Conservation (phyloP, 306 rosid species). For the Acacia acuminata region DNA sequence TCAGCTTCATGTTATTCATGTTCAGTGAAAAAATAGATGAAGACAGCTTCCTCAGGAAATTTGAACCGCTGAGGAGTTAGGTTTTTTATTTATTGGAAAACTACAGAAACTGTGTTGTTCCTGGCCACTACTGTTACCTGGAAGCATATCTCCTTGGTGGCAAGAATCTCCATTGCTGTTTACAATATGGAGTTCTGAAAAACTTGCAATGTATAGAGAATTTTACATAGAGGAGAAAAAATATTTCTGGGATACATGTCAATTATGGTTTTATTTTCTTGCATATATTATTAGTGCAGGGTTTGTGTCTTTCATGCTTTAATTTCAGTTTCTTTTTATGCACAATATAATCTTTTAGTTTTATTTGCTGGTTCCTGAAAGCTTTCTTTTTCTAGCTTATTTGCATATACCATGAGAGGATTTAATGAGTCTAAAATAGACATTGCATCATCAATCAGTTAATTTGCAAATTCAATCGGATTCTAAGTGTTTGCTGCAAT, state of each 20-base stretch:
- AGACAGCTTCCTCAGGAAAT: slow-evolving; percentile 32
- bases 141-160: not conserved
- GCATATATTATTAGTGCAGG: slow-evolving; percentile 34
- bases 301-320: not conserved
- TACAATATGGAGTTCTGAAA: slow-evolving; percentile 20
- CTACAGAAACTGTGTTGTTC: slow-evolving; percentile 25
- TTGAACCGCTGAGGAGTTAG: slow-evolving; percentile 19
- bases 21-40: slow-evolving; percentile 43
- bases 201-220: slow-evolving; percentile 32
- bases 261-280: slow-evolving; percentile 19
- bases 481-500: not conserved
- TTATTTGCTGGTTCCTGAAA: slow-evolving; percentile 1
- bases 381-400: not conserved
- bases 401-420: slow-evolving; percentile 5
- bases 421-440: not conserved
- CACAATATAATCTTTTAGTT: not conserved
- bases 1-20: slow-evolving; percentile 53
- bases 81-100: not conserved
- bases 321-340: not conserved
- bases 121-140: slow-evolving; percentile 7
- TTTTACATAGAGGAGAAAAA: slow-evolving; percentile 20
- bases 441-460: not conserved
- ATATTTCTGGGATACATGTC: slow-evolving; percentile 24
- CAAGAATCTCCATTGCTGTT: slow-evolving; percentile 29
- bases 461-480: not conserved